A percentile compares a stretch with the other conserved stretches of the same genome.
These are phyloP conservation scores for Phanerochaete sordida DNA, from an alignment of 768 basidiomycete genomes.

Conservation along the genomic window DNA sequence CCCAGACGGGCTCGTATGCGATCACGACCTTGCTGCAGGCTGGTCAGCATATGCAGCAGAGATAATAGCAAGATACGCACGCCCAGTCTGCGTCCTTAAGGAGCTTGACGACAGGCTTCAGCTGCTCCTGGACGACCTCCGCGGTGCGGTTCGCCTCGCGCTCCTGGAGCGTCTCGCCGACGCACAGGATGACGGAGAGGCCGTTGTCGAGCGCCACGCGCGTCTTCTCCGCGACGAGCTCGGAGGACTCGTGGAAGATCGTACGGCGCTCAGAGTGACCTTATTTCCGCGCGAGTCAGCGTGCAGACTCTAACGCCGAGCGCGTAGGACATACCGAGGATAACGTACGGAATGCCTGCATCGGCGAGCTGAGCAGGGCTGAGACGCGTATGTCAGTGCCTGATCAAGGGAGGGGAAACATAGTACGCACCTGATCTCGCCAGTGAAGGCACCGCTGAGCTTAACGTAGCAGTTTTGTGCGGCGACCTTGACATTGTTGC, in stretches of 20 bases:
- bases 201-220: constrained; percentile 72
- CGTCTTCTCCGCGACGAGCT: constrained; percentile 81
- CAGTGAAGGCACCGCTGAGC: constrained; percentile 85
- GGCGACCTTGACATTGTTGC: constrained; percentile 70
- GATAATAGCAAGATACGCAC: constrained; percentile 39
- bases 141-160: constrained; percentile 78
- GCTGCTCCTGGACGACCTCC: constrained; percentile 77
- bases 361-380: constrained; percentile 85
- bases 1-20: constrained; percentile 98
- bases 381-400: not conserved
- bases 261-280: constrained; percentile 97
- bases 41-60: not conserved
- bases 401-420: not conserved
- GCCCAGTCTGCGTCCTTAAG: constrained; percentile 73
- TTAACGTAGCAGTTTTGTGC: constrained; percentile 93
- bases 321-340: constrained; percentile 57
- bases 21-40: constrained; percentile 76
- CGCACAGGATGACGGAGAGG: constrained; percentile 90
- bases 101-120: constrained; percentile 67
- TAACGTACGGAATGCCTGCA: constrained; percentile 85
- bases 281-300: constrained; percentile 21
- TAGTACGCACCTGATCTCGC: constrained; percentile 79
- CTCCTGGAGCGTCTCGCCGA: constrained; percentile 90
- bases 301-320: not conserved
- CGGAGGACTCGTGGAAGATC: constrained; percentile 85